A percentile compares a stretch with the other conserved stretches of the same genome.
Conservation (phyloP, 1,284 basidiomycete species). For the Ustilago shanxiensis region DNA sequence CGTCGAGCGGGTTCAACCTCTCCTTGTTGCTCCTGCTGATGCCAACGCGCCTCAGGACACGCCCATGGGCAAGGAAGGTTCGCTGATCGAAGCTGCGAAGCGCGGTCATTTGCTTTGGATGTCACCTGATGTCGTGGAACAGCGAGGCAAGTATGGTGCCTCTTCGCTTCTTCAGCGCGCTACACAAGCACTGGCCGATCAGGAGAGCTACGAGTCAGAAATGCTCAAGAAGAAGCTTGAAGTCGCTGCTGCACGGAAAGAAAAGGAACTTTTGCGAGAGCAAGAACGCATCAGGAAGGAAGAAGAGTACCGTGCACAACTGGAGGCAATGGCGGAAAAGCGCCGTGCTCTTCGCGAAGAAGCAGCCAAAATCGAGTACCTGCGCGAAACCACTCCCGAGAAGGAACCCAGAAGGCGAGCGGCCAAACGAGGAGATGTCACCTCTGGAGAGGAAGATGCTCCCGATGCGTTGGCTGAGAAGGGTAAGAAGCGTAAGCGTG, state of each 20-base stretch:
- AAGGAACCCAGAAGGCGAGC: constrained; percentile 39
- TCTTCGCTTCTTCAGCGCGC: constrained; percentile 58
- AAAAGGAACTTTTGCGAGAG: constrained; percentile 58
- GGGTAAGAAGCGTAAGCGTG: constrained; percentile 37
- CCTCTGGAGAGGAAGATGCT: constrained; percentile 51
- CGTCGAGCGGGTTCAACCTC: constrained; percentile 53
- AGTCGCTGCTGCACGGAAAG: constrained; percentile 53
- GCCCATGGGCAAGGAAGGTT: constrained; percentile 32
- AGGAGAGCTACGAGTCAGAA: constrained; percentile 58
- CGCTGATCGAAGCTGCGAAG: constrained; percentile 57
- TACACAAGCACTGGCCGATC: constrained; percentile 49
- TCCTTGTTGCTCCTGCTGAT: constrained; percentile 33
- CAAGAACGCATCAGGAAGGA: constrained; percentile 57
- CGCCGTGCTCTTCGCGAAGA: constrained; percentile 59
- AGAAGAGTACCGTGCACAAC: constrained; percentile 56
- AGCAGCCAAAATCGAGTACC: constrained; percentile 62
- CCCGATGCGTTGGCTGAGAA: constrained; percentile 40
- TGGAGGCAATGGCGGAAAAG: constrained; percentile 62
- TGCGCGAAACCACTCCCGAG: constrained; percentile 53
- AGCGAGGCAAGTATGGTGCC: constrained; percentile 66
- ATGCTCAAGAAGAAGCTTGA: constrained; percentile 48
- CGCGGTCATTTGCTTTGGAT: constrained; percentile 60
- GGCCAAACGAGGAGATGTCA: constrained; percentile 45
- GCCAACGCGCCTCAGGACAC: constrained; percentile 19
- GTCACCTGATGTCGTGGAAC: constrained; percentile 65